Percentiles rank a stretch among this genome's conserved stretches.
phyloP scores from a whole-genome alignment of 192 early-diverging fungal genomes.

The Allomyces macrogynus region DNA sequence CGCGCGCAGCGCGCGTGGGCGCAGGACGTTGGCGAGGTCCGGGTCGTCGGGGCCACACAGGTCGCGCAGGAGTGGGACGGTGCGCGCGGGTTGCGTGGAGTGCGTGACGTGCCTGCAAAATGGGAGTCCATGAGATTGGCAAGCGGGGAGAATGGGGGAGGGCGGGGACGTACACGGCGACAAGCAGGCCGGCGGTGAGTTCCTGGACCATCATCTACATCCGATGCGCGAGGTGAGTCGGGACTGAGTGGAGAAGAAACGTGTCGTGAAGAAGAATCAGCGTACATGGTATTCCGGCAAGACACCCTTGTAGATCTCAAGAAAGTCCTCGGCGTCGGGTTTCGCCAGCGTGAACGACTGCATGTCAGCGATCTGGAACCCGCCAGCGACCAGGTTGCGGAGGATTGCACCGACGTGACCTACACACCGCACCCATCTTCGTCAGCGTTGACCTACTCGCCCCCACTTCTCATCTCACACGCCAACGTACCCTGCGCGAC shows the following conservation, averaged over 20 bases:
- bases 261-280: not conserved
- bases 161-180: conserved; percentile 17
- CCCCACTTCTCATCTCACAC: too few species aligned
- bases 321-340: conserved; percentile 32
- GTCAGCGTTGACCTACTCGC: too few species aligned
- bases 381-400: conserved; percentile 1
- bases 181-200: conserved; percentile 24
- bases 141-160: not conserved
- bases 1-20: conserved; percentile 26
- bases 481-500: not conserved
- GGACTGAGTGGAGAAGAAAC: not conserved
- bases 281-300: conserved; percentile 31
- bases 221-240: conserved; percentile 10
- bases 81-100: not conserved
- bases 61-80: conserved; percentile 25
- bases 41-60: conserved; percentile 29
- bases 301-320: conserved; percentile 40
- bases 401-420: conserved; percentile 1
- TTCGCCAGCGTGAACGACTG: conserved; percentile 24
- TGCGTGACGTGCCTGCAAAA: not conserved
- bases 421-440: too few species aligned
- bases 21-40: conserved; percentile 15
- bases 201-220: conserved; percentile 11
- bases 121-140: not conserved
- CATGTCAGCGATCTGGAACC: conserved; percentile 23